phyloP scores from a whole-genome alignment of 495 filamentous ascomycete genomes.

The Trichoderma gamsii region DNA sequence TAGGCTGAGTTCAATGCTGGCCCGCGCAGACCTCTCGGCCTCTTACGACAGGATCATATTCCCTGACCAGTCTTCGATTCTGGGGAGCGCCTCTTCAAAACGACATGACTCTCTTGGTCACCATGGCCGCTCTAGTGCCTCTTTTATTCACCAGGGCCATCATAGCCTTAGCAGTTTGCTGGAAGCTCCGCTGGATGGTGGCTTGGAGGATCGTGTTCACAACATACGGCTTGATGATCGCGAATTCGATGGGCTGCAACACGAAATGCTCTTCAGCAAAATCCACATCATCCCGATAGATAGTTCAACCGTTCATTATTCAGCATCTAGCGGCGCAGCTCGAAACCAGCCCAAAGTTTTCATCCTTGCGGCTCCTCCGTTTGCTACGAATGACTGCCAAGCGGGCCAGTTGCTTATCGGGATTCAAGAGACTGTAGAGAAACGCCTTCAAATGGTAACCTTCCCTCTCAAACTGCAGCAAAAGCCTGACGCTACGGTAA shows the following conservation, averaged over 20 bases:
- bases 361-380: constrained; percentile 54
- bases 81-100: constrained; percentile 43
- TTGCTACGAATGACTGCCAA: constrained; percentile 43
- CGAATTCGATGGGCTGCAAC: constrained; percentile 59
- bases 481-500: constrained; percentile 16
- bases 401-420: constrained; percentile 56
- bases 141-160: constrained; percentile 34
- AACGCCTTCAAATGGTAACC: constrained; percentile 60
- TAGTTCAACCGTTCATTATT: constrained; percentile 53
- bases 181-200: constrained; percentile 62
- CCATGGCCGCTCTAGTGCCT: constrained; percentile 41
- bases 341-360: constrained; percentile 54
- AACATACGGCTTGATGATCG: constrained; percentile 66
- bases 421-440: constrained; percentile 61
- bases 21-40: constrained; percentile 79
- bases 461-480: constrained; percentile 43
- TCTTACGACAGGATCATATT: constrained; percentile 70
- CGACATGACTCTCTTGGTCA: constrained; percentile 68
- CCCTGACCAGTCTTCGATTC: constrained; percentile 55
- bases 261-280: constrained; percentile 68
- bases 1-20: constrained; percentile 85
- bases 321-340: constrained; percentile 41
- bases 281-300: constrained; percentile 64
- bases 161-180: constrained; percentile 45
- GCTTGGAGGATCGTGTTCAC: constrained; percentile 66